Percentiles rank a stretch among this genome's conserved stretches.
phyloP scores from a whole-genome alignment of 2,329 filamentous ascomycete species.

The Botrytis porri region DNA sequence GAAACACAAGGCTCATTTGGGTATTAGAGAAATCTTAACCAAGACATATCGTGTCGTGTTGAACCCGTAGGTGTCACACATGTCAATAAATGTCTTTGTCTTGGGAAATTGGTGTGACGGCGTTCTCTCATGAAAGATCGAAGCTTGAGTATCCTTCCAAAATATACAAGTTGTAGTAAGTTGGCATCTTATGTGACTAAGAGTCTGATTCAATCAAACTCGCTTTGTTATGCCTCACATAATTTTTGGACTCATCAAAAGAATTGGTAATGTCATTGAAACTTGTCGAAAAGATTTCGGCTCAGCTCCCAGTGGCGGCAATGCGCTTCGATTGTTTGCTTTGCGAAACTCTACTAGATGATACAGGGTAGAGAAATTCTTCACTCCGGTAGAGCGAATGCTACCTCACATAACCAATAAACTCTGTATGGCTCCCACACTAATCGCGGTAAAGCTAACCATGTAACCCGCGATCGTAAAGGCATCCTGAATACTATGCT shows the following conservation, averaged over 20 bases:
- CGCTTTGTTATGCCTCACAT: background rate
- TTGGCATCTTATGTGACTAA: background rate
- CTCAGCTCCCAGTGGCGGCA: background rate
- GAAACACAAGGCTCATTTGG: background rate
- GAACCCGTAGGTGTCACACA: background rate
- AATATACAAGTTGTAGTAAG: background rate
- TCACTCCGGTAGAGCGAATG: background rate
- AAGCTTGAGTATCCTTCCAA: background rate
- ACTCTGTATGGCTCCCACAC: slow-evolving; percentile 37
- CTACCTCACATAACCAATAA: slow-evolving; percentile 20
- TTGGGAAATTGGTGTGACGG: slow-evolving; percentile 10
- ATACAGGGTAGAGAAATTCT: background rate
- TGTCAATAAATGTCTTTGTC: background rate
- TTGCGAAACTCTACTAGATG: background rate
- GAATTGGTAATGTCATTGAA: background rate
- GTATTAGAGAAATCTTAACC: background rate
- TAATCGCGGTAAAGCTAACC: slow-evolving; percentile 26
- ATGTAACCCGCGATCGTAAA: slow-evolving; percentile 29
- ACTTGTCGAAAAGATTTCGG: background rate
- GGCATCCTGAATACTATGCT: slow-evolving; percentile 29
- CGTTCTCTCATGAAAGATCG: background rate
- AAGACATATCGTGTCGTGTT: background rate
- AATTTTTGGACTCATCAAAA: background rate
- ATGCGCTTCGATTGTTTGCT: background rate
- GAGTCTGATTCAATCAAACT: background rate